Evolutionary conservation across 257 asterid genomes (phyloP).

Genomic region (Gardenia jasminoides): DNA sequence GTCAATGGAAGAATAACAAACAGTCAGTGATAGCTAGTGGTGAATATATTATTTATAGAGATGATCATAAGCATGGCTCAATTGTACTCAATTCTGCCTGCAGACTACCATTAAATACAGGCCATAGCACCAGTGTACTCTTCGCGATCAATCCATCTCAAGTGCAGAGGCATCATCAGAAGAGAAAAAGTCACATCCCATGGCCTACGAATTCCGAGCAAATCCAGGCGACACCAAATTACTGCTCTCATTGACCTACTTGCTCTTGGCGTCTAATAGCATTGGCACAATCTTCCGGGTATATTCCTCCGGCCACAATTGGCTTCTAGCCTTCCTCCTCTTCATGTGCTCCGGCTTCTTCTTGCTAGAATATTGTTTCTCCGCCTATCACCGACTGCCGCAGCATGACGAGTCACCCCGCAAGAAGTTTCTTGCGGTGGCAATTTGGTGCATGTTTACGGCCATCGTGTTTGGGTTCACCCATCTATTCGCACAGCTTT

Average conservation of each 20-base stretch:
- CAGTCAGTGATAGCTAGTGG: too few relatives aligned
- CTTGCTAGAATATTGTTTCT: slow-evolving; percentile 11
- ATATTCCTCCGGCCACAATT: slow-evolving; percentile 9
- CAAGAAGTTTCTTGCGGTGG: slow-evolving; percentile 16
- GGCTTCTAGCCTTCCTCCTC: slow-evolving; percentile 11
- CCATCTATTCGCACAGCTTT: background rate
- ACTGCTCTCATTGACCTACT: background rate
- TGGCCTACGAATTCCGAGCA: background rate
- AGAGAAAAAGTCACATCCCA: background rate
- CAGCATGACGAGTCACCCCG: background rate
- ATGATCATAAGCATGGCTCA: background rate
- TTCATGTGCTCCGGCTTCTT: slow-evolving; percentile 12
- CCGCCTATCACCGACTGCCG: slow-evolving; percentile 4
- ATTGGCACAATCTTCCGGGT: slow-evolving; percentile 16
- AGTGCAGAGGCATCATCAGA: background rate
- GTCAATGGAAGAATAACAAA: too few relatives aligned
- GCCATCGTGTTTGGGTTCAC: slow-evolving; percentile 11
- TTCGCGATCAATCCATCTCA: background rate
- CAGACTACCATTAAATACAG: background rate
- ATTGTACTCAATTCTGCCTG: background rate
- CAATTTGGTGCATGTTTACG: slow-evolving; percentile 16
- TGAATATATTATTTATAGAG: too few relatives aligned
- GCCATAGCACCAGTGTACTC: too few relatives aligned
- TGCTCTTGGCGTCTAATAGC: slow-evolving; percentile 4
- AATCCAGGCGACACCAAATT: background rate